Evolutionary conservation across 345 rosid genomes (phyloP).

Genomic region (Acer yangbiense): DNA sequence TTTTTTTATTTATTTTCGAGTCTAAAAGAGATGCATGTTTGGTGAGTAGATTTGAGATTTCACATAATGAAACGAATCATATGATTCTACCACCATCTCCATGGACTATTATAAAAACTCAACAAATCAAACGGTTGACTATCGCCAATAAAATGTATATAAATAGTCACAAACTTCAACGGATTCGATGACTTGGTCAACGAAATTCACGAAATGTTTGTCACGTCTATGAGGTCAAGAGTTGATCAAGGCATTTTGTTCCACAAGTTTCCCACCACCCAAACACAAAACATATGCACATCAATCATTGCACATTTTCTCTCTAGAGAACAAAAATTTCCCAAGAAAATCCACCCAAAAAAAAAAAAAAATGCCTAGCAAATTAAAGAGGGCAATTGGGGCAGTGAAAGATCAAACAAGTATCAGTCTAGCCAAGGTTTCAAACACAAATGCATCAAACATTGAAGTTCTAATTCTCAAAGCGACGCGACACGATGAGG

Average conservation of each 20-base stretch:
- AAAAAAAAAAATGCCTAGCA: constrained; percentile 64
- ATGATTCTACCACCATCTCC: background rate
- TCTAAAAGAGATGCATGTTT: background rate
- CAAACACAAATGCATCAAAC: constrained; percentile 46
- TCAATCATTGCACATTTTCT: background rate
- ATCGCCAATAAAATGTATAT: background rate
- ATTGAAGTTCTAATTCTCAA: constrained; percentile 76
- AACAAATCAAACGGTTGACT: background rate
- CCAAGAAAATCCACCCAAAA: background rate
- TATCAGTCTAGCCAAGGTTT: constrained; percentile 84
- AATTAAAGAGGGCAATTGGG: constrained; percentile 77
- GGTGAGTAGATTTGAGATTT: background rate
- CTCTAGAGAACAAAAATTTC: background rate
- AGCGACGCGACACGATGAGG: constrained; percentile 77
- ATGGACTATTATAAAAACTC: background rate
- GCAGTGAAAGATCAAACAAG: constrained; percentile 93
- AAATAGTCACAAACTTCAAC: background rate
- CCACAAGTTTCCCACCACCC: background rate
- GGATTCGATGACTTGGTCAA: constrained; percentile 5
- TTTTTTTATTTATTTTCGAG: too few species aligned
- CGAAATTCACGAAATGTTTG: background rate
- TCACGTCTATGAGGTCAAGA: background rate
- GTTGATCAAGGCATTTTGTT: background rate
- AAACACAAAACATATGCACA: background rate
- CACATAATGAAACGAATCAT: background rate